Evolutionary conservation across 345 rosid species (phyloP).

Genomic region (Bruguiera sexangula): DNA sequence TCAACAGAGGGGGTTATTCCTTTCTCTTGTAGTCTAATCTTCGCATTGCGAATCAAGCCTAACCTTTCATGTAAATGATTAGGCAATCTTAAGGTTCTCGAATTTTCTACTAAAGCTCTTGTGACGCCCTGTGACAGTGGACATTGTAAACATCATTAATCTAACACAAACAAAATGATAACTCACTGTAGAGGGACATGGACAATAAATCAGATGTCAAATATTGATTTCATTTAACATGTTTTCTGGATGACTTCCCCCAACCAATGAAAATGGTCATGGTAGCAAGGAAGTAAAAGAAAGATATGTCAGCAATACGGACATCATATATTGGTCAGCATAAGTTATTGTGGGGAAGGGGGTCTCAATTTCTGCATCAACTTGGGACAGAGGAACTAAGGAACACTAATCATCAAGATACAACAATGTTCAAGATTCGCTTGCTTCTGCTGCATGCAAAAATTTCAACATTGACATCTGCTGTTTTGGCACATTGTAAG

Average conservation of each 20-base stretch:
- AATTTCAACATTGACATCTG: no score
- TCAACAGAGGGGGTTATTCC: conserved; percentile 84
- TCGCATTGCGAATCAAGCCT: conserved; percentile 83
- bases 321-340: no score
- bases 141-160: conserved; percentile 12
- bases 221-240: no score
- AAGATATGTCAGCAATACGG: background rate
- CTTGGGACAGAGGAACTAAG: background rate
- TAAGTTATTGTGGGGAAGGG: no score
- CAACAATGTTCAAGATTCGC: background rate
- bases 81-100: conserved; percentile 84
- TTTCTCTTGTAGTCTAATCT: conserved; percentile 71
- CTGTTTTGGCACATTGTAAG: background rate
- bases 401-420: background rate
- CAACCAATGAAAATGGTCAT: background rate
- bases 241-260: no score
- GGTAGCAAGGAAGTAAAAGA: background rate
- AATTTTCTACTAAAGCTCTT: conserved; percentile 79
- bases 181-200: background rate
- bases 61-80: conserved; percentile 82
- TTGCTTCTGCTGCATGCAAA: no score
- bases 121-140: conserved; percentile 70
- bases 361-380: background rate
- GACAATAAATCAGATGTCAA: background rate
- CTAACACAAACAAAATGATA: conserved; percentile 6